Evolutionary conservation across 139 green algal species (phyloP), one percentile per base, ranked within the genome.

Genomic region (Eudorina sp.): DNA sequence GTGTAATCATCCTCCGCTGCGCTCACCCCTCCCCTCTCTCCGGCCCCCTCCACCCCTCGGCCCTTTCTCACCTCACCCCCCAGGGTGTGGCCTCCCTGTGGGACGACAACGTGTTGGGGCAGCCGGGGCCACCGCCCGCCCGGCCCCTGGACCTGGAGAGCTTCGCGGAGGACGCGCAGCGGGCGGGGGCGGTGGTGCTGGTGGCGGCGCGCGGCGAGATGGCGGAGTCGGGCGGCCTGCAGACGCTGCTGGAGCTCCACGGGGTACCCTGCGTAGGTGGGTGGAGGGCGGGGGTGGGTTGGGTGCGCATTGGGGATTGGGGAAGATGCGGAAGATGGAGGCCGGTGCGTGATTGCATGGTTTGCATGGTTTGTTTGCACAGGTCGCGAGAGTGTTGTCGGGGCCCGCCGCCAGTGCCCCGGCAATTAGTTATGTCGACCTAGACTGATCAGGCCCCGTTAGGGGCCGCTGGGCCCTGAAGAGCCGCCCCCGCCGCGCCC

Each of bases 351-450:
- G 14, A 7, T 1, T 38, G 4, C 62, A 34, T 31, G 31, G 19
- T 34, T 34, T 19, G 62, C 36, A 72, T 34, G 62, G 31, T 5
- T 31, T 3, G 62, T 38, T 38, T 25, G 8, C 7, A 6, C 38
- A 9, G 81, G 81, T 87, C 60, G 81, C 19, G 62, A 87, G 81
- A 87, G 81, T 87, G 81, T 87, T 87, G 81, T 34, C 81, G 81
- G 43, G 81, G 64, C 81, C 25, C 18, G 5, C 8, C 29, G n/a
- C 36, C 81, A 31, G 81, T 87, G 81, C 64, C 81, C 81, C 81
- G 64, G 31, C 46, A 68, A 87, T 79, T 87, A 87, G 81, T 87
- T 53, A 53, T 29, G 53, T 41, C 64, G 81, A 87, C 81, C 81
- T 13, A 87, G 45, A 87, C 2, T 27, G 81, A 87, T 64, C 64